Evolutionary conservation across 148 eudicot species (phyloP).

Genomic region (Linanthus parryae): DNA sequence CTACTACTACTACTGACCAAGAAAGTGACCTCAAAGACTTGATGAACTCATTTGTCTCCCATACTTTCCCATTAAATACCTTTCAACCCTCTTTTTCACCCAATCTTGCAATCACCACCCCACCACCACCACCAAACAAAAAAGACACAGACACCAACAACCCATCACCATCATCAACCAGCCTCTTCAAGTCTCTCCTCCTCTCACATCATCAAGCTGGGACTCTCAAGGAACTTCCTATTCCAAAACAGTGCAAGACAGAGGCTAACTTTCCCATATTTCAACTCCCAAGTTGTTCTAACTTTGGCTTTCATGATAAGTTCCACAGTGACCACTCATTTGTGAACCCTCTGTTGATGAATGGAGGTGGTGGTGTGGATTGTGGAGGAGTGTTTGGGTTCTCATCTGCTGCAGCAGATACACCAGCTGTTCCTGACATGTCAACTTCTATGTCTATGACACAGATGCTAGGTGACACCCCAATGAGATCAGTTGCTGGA

Average conservation of each 20-base stretch:
- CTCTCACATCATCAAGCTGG: slow-evolving; percentile 18
- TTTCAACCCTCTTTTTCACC: slow-evolving; percentile 15
- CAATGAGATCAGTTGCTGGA: slow-evolving; percentile 9
- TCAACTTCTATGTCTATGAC: slow-evolving; percentile 18
- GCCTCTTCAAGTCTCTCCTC: slow-evolving; percentile 14
- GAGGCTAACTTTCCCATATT: slow-evolving; percentile 16
- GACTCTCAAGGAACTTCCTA: slow-evolving; percentile 10
- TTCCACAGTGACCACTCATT: no score
- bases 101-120: not conserved
- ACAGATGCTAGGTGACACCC: slow-evolving; percentile 20
- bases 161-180: slow-evolving; percentile 10
- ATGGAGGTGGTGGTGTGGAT: no score
- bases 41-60: slow-evolving; percentile 2
- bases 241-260: slow-evolving; percentile 27
- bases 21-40: slow-evolving; percentile 8
- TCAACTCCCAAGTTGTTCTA: no score
- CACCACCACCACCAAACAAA: not conserved
- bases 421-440: slow-evolving; percentile 17
- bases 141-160: slow-evolving; percentile 5
- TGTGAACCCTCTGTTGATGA: slow-evolving; percentile 11
- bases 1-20: slow-evolving; percentile 10
- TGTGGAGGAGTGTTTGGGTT: not conserved
- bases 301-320: no score
- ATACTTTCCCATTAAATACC: slow-evolving; percentile 6
- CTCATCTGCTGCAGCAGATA: slow-evolving; percentile 2